phyloP scores from a whole-genome alignment of 2,329 filamentous ascomycete species.

The Hypoxylon sp. region DNA sequence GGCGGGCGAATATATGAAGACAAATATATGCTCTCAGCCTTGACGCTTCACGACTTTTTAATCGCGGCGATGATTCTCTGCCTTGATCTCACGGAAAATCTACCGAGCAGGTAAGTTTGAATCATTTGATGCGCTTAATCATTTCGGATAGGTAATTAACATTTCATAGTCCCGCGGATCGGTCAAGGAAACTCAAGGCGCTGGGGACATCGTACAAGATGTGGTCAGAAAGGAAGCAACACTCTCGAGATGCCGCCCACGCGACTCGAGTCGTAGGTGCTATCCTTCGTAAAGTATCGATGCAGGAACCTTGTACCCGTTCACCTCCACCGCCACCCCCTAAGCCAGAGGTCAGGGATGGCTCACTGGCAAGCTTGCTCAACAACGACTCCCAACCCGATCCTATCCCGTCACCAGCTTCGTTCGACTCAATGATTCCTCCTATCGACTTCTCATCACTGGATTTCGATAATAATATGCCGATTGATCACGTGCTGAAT shows the following conservation, averaged over 20 bases:
- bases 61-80: slow-evolving; percentile 68
- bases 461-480: slow-evolving; percentile 47
- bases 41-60: slow-evolving; percentile 65
- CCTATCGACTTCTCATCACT: slow-evolving; percentile 43
- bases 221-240: slow-evolving; percentile 51
- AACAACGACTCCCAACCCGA: slow-evolving; percentile 45
- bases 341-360: slow-evolving; percentile 43
- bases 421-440: slow-evolving; percentile 38
- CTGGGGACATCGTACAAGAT: slow-evolving; percentile 53
- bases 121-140: neutral
- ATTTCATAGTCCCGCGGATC: slow-evolving; percentile 42
- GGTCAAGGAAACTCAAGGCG: slow-evolving; percentile 48
- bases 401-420: slow-evolving; percentile 23
- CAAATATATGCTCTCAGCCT: slow-evolving; percentile 61
- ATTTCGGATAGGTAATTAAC: slow-evolving; percentile 27
- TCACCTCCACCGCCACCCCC: slow-evolving; percentile 37
- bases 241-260: slow-evolving; percentile 54
- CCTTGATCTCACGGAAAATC: slow-evolving; percentile 56
- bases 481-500: slow-evolving; percentile 50
- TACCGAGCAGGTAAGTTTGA: slow-evolving; percentile 48
- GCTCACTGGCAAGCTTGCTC: slow-evolving; percentile 45
- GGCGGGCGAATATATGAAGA: slow-evolving; percentile 62
- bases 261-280: slow-evolving; percentile 54
- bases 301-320: slow-evolving; percentile 39
- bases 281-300: slow-evolving; percentile 52